Evolutionary conservation across 768 basidiomycete genomes (phyloP), one percentile per base, ranked within the genome.

Genomic region (Chlorophyllum brunneum): DNA sequence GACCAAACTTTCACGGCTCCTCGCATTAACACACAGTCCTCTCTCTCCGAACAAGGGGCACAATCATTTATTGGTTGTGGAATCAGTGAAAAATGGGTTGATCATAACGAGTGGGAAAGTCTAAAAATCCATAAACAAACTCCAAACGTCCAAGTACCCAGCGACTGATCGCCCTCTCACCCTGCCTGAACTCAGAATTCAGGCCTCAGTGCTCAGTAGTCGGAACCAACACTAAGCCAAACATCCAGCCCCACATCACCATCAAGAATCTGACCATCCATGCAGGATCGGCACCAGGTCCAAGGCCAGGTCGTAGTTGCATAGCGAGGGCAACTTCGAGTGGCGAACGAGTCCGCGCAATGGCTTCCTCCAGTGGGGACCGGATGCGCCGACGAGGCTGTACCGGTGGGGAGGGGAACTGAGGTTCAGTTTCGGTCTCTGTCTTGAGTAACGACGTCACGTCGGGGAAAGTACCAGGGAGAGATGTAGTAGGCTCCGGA

Each of bases 261-360:
- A 90, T 88, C 67, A 89, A 65, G 63, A 87, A 89, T 54, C 86
- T 70, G 43, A 89, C 84, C 74, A 88, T 79, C 85, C 85, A 89
- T 31, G 86, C 86, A 5, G 85, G 76, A 59, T 89, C 87, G 9
- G 86, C 82, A 34, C 85, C 83, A 9, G 77, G 65, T 31, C 86
- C 86, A 18, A 88, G 67, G 1, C 86, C 85, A 4, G 85, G 86
- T 26, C 85, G 77, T 42, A 88, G 74, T 65, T 89, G 87, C 85
- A 89, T 84, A 38, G 85, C 85, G 5, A 90, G 77, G 15, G 85
- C 87, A 40, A 86, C 74, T 59, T 89, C 87, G 33, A 83, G 67
- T 10, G 76, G 74, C 16, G 77, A 75, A 59, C 67, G 71, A 54
- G 54, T 52, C 20, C 51, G 23, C 8, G 33, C 41, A 29, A 52